Percentiles rank a stretch among this genome's conserved stretches.
phyloP scores from a whole-genome alignment of 2,329 filamentous ascomycete genomes.

The Cordyceps farinosa region DNA sequence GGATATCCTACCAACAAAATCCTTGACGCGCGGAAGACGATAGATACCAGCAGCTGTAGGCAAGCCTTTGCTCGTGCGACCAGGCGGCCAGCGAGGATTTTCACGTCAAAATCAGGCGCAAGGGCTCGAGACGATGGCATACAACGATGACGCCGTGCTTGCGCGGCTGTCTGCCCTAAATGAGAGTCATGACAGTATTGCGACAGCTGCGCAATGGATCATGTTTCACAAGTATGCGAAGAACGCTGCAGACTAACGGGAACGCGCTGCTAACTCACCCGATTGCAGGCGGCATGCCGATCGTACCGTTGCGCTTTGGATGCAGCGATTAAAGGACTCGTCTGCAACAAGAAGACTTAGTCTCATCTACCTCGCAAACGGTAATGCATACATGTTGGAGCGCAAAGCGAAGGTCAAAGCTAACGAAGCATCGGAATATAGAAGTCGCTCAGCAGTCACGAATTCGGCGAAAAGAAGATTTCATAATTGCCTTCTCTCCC shows the following conservation, averaged over 20 bases:
- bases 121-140: conserved; percentile 63
- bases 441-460: conserved; percentile 97
- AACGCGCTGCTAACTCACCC: conserved; percentile 9
- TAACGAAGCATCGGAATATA: conserved; percentile 34
- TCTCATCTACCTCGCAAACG: conserved; percentile 91
- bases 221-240: conserved; percentile 87
- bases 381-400: conserved; percentile 42
- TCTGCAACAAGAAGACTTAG: conserved; percentile 82
- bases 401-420: neutral
- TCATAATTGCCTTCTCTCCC: conserved; percentile 85
- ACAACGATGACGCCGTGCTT: conserved; percentile 91
- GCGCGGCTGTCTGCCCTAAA: conserved; percentile 93
- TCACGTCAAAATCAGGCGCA: conserved; percentile 21
- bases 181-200: conserved; percentile 95
- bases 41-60: neutral
- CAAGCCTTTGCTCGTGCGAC: conserved; percentile 4
- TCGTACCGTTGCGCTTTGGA: conserved; percentile 86
- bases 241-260: conserved; percentile 5
- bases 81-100: neutral
- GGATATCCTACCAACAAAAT: neutral
- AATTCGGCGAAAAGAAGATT: conserved; percentile 87
- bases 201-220: conserved; percentile 97
- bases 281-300: conserved; percentile 77
- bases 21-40: neutral
- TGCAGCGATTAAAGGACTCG: conserved; percentile 84